Percentiles rank a stretch among this genome's conserved stretches.
Evolutionary conservation across 306 rosid genomes (phyloP).

Genomic region (Ammopiptanthus mongolicus): DNA sequence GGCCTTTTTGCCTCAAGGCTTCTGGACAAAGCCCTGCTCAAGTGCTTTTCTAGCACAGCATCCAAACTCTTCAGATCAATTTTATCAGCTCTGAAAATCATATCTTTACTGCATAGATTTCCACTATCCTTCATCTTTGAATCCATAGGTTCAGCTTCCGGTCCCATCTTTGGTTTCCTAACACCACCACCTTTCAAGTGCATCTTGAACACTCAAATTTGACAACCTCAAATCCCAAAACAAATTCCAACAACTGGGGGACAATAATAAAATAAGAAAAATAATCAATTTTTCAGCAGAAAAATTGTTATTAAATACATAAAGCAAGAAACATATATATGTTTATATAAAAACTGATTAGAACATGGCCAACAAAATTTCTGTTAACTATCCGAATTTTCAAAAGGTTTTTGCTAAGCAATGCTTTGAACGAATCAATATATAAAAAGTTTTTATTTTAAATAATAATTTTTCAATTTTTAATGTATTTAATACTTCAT

Average conservation of each 20-base stretch:
- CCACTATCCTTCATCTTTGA: conserved; percentile 50
- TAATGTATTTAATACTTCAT: too few species aligned
- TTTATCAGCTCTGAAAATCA: conserved; percentile 85
- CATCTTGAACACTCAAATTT: conserved; percentile 33
- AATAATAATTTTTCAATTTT: too few species aligned
- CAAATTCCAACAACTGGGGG: background rate
- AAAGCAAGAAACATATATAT: background rate
- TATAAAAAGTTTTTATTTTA: too few species aligned
- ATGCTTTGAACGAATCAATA: too few species aligned
- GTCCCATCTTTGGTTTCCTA: conserved; percentile 31
- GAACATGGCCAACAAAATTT: background rate
- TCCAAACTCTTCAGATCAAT: conserved; percentile 86
- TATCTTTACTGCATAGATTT: conserved; percentile 63
- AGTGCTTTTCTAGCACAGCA: conserved; percentile 86
- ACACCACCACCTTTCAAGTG: conserved; percentile 38
- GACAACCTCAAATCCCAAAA: conserved; percentile 18
- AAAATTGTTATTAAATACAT: background rate
- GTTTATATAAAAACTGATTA: background rate
- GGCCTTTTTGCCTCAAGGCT: conserved; percentile 44
- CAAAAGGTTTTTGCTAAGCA: too few species aligned
- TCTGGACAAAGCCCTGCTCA: conserved; percentile 79
- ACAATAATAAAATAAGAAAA: background rate
- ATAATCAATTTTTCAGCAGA: background rate
- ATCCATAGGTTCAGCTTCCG: conserved; percentile 28
- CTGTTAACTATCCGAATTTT: background rate